These are phyloP conservation scores for Escovopsis weberi DNA, from an alignment of 2,329 filamentous ascomycete species.

Conservation along the genomic window DNA sequence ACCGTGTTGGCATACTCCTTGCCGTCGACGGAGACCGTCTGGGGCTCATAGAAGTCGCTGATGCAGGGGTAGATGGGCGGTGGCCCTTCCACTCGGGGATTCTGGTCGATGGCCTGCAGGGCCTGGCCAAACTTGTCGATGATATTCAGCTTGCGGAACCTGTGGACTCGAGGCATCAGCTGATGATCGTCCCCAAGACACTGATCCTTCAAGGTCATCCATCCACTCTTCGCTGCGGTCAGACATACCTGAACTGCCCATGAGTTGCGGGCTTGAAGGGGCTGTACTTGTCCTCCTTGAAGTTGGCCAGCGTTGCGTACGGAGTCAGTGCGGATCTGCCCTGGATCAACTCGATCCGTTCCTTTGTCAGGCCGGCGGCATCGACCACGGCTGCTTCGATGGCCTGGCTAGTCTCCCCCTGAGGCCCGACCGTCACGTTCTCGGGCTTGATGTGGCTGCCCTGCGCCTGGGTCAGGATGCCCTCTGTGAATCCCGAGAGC, in stretches of 20 bases:
- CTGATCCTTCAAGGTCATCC: not conserved
- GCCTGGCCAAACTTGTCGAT: slow-evolving; percentile 35
- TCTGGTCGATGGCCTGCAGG: slow-evolving; percentile 18
- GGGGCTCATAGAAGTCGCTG: slow-evolving; percentile 20
- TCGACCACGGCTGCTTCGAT: slow-evolving; percentile 3
- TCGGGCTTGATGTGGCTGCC: slow-evolving; percentile 28
- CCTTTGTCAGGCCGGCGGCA: slow-evolving; percentile 9
- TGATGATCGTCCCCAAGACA: too few species aligned
- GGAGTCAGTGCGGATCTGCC: slow-evolving; percentile 18
- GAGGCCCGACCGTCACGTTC: slow-evolving; percentile 7
- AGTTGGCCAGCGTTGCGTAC: slow-evolving; percentile 16
- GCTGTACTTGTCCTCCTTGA: slow-evolving; percentile 8
- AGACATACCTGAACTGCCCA: slow-evolving; percentile 24
- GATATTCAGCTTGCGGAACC: slow-evolving; percentile 30
- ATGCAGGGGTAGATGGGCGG: slow-evolving; percentile 18
- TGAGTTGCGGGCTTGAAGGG: slow-evolving; percentile 33
- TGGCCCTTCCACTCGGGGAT: slow-evolving; percentile 4
- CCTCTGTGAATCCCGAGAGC: slow-evolving; percentile 17
- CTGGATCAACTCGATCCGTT: slow-evolving; percentile 11
- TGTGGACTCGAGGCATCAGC: not conserved
- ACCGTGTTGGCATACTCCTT: slow-evolving; percentile 12
- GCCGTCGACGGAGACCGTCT: slow-evolving; percentile 7
- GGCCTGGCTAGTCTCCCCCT: not conserved
- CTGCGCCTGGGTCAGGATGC: slow-evolving; percentile 17
- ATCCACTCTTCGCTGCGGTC: not conserved